phyloP scores from a whole-genome alignment of 352 stramenopile genomes.

The Globisporangium iwayamae region DNA sequence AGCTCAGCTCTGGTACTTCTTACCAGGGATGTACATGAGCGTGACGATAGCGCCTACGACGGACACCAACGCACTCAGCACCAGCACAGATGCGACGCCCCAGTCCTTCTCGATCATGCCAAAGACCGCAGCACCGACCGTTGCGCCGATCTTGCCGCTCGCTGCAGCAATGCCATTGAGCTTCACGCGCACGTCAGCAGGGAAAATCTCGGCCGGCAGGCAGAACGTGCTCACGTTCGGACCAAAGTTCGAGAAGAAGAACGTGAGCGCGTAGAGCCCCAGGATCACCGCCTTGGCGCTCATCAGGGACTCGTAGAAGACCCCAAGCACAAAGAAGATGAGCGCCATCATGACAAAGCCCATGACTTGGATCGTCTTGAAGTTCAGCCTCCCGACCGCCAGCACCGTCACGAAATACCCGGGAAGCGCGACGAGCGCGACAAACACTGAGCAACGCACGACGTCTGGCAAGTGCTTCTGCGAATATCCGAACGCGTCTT shows the following conservation, averaged over 20 bases:
- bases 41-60: conserved; percentile 58
- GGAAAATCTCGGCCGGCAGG: conserved; percentile 77
- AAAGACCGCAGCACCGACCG: conserved; percentile 56
- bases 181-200: conserved; percentile 64
- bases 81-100: conserved; percentile 56
- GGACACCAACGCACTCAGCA: conserved; percentile 55
- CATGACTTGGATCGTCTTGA: conserved; percentile 78
- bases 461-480: conserved; percentile 56
- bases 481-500: conserved; percentile 62
- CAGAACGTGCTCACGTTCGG: conserved; percentile 87
- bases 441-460: conserved; percentile 59
- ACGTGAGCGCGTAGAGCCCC: conserved; percentile 72
- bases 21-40: conserved; percentile 53
- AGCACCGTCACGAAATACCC: conserved; percentile 68
- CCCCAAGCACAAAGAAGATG: conserved; percentile 57
- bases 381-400: conserved; percentile 61
- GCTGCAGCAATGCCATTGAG: conserved; percentile 79
- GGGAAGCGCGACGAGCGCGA: conserved; percentile 65
- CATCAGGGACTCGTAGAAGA: conserved; percentile 52
- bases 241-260: conserved; percentile 89
- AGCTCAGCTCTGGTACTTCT: conserved; percentile 29
- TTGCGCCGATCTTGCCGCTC: conserved; percentile 69
- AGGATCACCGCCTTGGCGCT: conserved; percentile 41
- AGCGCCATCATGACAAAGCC: conserved; percentile 70
- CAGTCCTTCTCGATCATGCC: conserved; percentile 55